Evolutionary conservation across 352 stramenopile species (phyloP), one percentile per base, ranked within the genome.

Genomic region (Plasmopara halstedii): DNA sequence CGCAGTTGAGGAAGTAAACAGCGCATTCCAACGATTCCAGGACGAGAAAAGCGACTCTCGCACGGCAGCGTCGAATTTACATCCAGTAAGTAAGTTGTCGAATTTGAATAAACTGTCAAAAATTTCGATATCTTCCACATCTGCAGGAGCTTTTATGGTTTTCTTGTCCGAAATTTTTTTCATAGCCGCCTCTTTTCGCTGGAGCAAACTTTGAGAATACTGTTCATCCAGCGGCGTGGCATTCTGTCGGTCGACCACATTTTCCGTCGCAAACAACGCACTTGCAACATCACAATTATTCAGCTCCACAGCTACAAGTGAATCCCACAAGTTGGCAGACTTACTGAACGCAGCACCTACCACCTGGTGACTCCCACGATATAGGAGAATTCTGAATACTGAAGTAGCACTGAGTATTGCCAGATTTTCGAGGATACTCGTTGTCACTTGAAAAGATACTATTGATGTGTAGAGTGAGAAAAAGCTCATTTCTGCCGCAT

Each of bases 381-480:
- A 83, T 20, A 83, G 53, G 47, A 80, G 26, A 31, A 78, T 70
- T 19, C 71, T 59, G 50, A 78, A 80, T 31, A 80, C 57, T 0
- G 71, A 74, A 7, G 66, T 53, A 6, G 63, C 52, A 17, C 31
- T 56, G n/a, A 83, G 43, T 15, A 62, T 53, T 6, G 65, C 64
- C 19, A 80, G 64, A 50, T 56, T 78, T 41, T 83, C 71, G 7
- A 73, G 31, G 11, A 61, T 43, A 54, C 65, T 69, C 29, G 52
- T 73, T n/a, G 58, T 62, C 21, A 83, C 32, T 19, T 80, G 63
- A 56, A 83, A 83, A 26, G 34, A 46, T 23, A 63, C 34, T 25
- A 56, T 62, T 1, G 51, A 50, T 22, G 62, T 41, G 21, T 58
- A 23, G 13, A 67, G 20, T 18, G 53, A 57, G n/a, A 67, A 62